A percentile compares a stretch with the other conserved stretches of the same genome.
Evolutionary conservation across 345 rosid genomes (phyloP).

Genomic region (Zanthoxylum bungeanum): DNA sequence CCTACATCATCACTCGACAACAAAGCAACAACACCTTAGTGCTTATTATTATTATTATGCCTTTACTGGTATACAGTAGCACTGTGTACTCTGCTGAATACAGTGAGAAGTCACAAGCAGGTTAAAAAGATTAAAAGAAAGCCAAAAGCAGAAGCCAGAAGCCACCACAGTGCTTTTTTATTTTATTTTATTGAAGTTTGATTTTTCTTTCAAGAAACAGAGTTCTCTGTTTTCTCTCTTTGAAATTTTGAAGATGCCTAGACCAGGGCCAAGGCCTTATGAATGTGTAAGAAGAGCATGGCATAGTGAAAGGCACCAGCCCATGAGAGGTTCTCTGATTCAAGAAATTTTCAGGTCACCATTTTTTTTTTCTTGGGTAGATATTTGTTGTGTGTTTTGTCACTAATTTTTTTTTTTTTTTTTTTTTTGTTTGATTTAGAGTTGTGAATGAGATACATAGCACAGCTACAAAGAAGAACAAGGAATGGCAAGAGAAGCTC

Average conservation of each 20-base stretch:
- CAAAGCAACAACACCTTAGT: neutral
- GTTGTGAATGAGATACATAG: slow-evolving; percentile 55
- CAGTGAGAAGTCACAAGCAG: slow-evolving; percentile 10
- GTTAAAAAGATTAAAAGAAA: slow-evolving; percentile 9
- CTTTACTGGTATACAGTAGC: neutral
- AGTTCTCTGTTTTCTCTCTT: slow-evolving; percentile 10
- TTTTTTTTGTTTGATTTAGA: slow-evolving; percentile 25
- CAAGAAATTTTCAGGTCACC: slow-evolving; percentile 64
- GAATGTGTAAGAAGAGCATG: slow-evolving; percentile 72
- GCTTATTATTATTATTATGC: neutral
- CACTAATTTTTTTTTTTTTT: slow-evolving; percentile 1
- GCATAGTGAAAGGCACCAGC: slow-evolving; percentile 78
- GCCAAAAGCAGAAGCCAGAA: slow-evolving; percentile 28
- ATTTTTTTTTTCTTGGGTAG: neutral
- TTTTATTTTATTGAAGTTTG: slow-evolving; percentile 7
- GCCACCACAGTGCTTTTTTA: slow-evolving; percentile 3
- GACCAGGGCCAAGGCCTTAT: slow-evolving; percentile 75
- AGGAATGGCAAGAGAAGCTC: slow-evolving; percentile 76
- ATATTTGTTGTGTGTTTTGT: neutral
- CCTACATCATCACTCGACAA: no score
- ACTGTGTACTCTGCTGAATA: slow-evolving; percentile 3
- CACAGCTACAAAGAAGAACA: slow-evolving; percentile 57
- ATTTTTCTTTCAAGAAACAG: slow-evolving; percentile 20
- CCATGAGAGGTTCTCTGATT: slow-evolving; percentile 73
- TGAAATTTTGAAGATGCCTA: slow-evolving; percentile 46